Evolutionary conservation across 2,329 filamentous ascomycete genomes (phyloP), one percentile per base, ranked within the genome.

Genomic region (Pseudogymnoascus sp.): DNA sequence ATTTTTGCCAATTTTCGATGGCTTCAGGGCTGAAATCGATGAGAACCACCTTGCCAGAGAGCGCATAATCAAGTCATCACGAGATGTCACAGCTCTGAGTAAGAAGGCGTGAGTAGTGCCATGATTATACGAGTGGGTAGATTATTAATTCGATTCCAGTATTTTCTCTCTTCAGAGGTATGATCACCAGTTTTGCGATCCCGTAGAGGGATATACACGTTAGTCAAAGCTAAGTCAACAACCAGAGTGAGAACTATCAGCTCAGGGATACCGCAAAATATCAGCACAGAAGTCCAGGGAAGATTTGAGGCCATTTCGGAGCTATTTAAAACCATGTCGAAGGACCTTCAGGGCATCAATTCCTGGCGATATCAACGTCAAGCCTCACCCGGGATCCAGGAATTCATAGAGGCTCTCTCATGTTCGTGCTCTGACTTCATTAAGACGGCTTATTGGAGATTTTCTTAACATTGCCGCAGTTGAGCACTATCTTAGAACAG

Each of bases 1-100:
- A 12, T 87, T 85, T 72, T 85, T 86, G 66, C 76, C 87, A 68
- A 92, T 97, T 83, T 99, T 99, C 74, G 89, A 91, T 75, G 78
- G 75, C 6, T 96, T 97, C 74, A 88, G 93, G 61, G 82, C 89
- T 71, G 93, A 97, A 76, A 81, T 99, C 28, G 95, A 99, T 72
- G 86, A 95, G 76, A 93, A 97, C 74, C 91, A 99, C 75, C 95
- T 97, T 76, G 88, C 95, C 14, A 84, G 92, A 63, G 93, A 97
- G 78, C 85, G 89, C 62, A 86, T 96, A 69, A 90, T 96, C 72
- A 99, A 97, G 79, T 89, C 88, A 1, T 96, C 91, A 7, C 82
- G 93, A 66, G 95, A 99, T 75, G 90, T 99, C 64, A 99, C 95
- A 5, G 92, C 91, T 0, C 81, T 92, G 62, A 96, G 91, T 77